Base-by-base conservation (phyloP, 257 asterid genomes). In the Gardenia jasminoides region DNA sequence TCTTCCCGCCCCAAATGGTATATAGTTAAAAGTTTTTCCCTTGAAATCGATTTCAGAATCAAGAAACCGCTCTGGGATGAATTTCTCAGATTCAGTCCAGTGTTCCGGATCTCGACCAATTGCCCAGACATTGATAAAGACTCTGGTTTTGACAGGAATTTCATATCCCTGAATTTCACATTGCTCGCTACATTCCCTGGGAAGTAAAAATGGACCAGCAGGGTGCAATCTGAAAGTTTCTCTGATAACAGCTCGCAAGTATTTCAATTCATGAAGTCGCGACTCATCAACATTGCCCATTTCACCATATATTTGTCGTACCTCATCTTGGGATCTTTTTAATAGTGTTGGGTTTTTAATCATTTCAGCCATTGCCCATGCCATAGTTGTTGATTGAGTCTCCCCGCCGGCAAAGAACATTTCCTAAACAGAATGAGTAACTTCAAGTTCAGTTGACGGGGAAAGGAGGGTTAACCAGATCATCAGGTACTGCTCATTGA, bases 151-250 rank as follows among this genome's bases (percentile, higher is more conserved):
- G 41, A 36, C 41, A 36, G 41, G 41, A 36, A 36, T 36, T 36
- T 31, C 64, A 22, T 80, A 80, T 1, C 70, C 67, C 1, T 39
- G 41, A 48, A 79, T 62, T 1, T 24, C 19, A 19, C 56, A 41
- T 24, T 36, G 68, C 54, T 80, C 61, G 10, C 69, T 48, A 39
- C 70, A 47, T 73, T 79, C 82, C 28, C 82, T 79, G 26, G 82
- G 82, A n/a, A 79, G 75, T 22, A 67, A 47, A 15, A 73, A 75
- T 4, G 79, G 82, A 28, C 48, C 59, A 0, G 75, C 54, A 9
- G 82, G 82, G 22, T 75, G 79, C 7, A 73, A 62, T 66, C 82
- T 66, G 8, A 80, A 43, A n/a, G 79, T 65, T 74, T 80, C 82
- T 48, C 74, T 80, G 30, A 80, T 7, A 19, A 73, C 20, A 10